Base-by-base conservation (phyloP, 2,329 filamentous ascomycete genomes). In the Pestalotiopsis sp. region DNA sequence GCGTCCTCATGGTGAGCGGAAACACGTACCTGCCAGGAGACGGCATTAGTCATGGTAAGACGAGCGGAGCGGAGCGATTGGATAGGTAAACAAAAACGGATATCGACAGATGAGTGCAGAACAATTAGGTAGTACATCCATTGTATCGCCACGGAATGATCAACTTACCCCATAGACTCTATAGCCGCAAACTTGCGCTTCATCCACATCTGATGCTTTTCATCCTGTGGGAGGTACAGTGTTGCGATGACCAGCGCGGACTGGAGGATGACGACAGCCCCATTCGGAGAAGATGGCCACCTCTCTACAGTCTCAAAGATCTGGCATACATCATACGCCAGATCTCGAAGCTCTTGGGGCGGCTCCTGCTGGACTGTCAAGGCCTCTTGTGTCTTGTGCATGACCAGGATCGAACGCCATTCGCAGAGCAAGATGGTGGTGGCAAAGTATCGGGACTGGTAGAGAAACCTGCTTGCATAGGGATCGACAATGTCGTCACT, bases 141-240 rank as follows among this genome's bases (percentile, higher is more conserved):
- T 36, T 2, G 31, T 36, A 36, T 36, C 31, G 6, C 7, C 45
- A 61, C 67, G 20, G 65, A 23, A 52, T 12, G 5, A 23, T 12
- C 23, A 57, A 84, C 91, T 83, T 83, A 97, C 94, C 95, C 95
- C 77, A 90, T 83, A 69, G 87, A 86, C 80, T 98, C 95, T 60
- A 97, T 85, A 66, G 88, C 82, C 20, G 93, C 94, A 78, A 97
- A 90, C 79, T 93, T 95, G 73, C 87, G 87, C 70, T 94, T 89
- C 71, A 91, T 86, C 95, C 95, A 98, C 84, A 90, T 90, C 11
- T 89, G 88, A 76, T 97, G 90, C 72, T 85, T 89, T 31, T 83
- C 77, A 70, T 97, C 92, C 71, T 89, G 90, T 0, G 92, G 93
- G n/a, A 98, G 81, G 76, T 96, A 96, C 65, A 97, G 83, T 12